Conservation (phyloP, 306 rosid genomes). For the Fagus crenata region DNA sequence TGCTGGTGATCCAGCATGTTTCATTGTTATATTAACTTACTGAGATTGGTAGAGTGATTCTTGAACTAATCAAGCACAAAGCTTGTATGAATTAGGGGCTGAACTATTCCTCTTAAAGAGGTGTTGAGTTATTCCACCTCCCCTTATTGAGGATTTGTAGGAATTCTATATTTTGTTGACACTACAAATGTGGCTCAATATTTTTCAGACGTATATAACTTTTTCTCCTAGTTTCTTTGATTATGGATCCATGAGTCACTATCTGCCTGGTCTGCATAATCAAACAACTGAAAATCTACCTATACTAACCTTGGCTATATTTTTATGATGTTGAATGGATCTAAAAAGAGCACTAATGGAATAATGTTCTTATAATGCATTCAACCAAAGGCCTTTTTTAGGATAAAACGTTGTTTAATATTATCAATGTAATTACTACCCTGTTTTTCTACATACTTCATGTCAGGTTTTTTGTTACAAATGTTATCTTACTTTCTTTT, state of each 20-base stretch:
- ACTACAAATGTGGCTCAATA: too few species aligned
- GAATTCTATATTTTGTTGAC: too few species aligned
- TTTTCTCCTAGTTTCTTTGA: neutral
- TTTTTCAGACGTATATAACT: neutral
- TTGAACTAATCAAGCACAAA: too few species aligned
- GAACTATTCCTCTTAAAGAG: too few species aligned
- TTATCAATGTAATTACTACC: neutral
- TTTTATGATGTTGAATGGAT: neutral
- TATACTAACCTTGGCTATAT: neutral
- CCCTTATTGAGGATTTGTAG: too few species aligned
- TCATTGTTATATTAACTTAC: too few species aligned
- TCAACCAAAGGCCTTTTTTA: neutral
- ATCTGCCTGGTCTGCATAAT: neutral
- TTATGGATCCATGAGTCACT: neutral
- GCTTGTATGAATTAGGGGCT: too few species aligned
- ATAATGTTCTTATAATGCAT: neutral
- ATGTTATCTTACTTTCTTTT: slow-evolving; percentile 39
- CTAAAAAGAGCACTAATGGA: neutral
- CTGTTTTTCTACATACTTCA: neutral
- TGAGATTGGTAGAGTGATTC: too few species aligned
- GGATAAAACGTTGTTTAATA: neutral
- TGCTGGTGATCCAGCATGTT: too few species aligned
- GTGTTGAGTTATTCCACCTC: too few species aligned
- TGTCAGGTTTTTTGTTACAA: slow-evolving; percentile 13
- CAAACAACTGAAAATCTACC: neutral